These are phyloP conservation scores for Solanum ossicruentum DNA, from an alignment of 257 asterid genomes.

Conservation along the genomic window DNA sequence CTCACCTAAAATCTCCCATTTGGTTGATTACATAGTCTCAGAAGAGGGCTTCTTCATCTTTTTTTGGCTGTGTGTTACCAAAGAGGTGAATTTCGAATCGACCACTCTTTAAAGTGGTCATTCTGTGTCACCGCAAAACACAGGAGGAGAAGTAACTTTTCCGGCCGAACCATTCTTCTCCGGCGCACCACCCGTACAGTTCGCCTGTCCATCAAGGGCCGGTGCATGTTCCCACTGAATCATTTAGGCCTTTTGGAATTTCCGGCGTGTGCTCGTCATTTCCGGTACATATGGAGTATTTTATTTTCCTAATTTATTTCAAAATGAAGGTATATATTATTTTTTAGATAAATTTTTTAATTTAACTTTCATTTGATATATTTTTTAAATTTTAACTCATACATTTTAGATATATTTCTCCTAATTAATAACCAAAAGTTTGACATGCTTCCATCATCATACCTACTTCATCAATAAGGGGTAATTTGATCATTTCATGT, in stretches of 20 bases:
- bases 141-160: neutral
- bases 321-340: neutral
- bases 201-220: neutral
- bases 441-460: too few species aligned
- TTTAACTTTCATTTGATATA: too few species aligned
- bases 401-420: too few species aligned
- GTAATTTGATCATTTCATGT: too few species aligned
- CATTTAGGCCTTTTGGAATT: neutral
- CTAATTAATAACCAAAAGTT: too few species aligned
- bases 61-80: neutral
- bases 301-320: neutral
- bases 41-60: neutral
- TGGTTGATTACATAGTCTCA: neutral
- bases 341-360: too few species aligned
- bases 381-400: too few species aligned
- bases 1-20: neutral
- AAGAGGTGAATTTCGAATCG: too few species aligned
- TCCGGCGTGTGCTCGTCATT: neutral
- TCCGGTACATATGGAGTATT: neutral
- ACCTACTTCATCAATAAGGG: too few species aligned
- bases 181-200: neutral
- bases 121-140: neutral
- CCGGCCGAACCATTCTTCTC: neutral
- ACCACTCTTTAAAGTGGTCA: neutral
- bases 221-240: neutral